Conservation (phyloP, 768 basidiomycete species). For the Trametes punicea region DNA sequence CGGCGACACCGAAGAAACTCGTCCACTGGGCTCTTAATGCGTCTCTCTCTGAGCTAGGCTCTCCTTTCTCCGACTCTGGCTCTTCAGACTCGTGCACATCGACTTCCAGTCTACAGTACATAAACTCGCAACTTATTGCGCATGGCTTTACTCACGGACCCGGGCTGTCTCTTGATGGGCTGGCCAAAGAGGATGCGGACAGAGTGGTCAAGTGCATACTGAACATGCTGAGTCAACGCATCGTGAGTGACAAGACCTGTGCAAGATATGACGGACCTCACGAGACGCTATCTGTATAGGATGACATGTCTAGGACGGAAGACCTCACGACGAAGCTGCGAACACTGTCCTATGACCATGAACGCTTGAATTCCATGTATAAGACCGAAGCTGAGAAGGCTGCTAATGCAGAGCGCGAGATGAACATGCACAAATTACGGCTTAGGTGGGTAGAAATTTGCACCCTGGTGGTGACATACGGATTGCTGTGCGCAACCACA, state of each 20-base stretch:
- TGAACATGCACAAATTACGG: constrained; percentile 67
- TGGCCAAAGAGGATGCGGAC: constrained; percentile 53
- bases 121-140: constrained; percentile 78
- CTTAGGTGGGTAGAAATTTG: constrained; percentile 51
- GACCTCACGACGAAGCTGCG: constrained; percentile 70
- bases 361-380: constrained; percentile 68
- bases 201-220: constrained; percentile 71
- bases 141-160: constrained; percentile 70
- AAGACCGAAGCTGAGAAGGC: constrained; percentile 53
- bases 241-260: constrained; percentile 45
- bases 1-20: constrained; percentile 41
- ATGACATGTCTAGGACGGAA: constrained; percentile 79
- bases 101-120: constrained; percentile 65
- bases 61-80: constrained; percentile 30
- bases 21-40: constrained; percentile 52
- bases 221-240: constrained; percentile 68
- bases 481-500: no score
- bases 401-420: constrained; percentile 76
- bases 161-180: constrained; percentile 66
- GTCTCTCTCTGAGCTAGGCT: constrained; percentile 35
- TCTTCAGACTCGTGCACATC: constrained; percentile 48
- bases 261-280: neutral
- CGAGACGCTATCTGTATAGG: constrained; percentile 30
- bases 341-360: constrained; percentile 78
- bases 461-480: no score